These are phyloP conservation scores for Phoenix roebelenii DNA, from an alignment of 176 grass and related monocot genomes.

Conservation along the genomic window DNA sequence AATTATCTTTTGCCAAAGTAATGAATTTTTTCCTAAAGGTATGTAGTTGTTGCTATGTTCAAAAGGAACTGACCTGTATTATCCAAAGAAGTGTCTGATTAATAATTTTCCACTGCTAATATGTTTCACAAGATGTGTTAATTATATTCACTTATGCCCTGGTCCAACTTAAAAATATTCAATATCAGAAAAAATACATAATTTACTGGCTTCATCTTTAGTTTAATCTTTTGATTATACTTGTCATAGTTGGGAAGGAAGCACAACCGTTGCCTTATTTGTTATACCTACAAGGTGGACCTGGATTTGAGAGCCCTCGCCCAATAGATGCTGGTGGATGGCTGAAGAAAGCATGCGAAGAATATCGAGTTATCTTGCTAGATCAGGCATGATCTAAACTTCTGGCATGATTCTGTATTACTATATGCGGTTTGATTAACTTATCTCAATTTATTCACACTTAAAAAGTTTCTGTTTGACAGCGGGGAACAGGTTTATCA, in stretches of 20 bases:
- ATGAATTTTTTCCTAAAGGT: no score
- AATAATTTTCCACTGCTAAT: no score
- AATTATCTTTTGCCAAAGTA: no score
- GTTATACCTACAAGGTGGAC: conserved; percentile 83
- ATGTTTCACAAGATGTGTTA: no score
- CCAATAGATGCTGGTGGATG: conserved; percentile 69
- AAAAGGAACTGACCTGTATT: no score
- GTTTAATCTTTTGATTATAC: no score
- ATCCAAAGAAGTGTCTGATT: no score
- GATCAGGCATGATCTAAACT: conserved; percentile 43
- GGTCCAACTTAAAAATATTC: no score
- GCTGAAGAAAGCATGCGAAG: conserved; percentile 88
- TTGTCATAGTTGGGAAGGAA: conserved; percentile 66
- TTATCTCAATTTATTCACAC: conserved; percentile 6
- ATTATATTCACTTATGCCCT: no score
- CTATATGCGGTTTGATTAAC: background rate
- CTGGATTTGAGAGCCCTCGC: conserved; percentile 77
- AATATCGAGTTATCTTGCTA: conserved; percentile 60
- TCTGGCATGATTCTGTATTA: background rate
- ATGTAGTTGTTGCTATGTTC: no score
- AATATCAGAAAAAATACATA: no score
- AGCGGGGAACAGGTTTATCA: conserved; percentile 85
- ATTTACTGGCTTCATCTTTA: no score
- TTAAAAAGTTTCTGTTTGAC: conserved; percentile 8
- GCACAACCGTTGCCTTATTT: conserved; percentile 54